Percentiles rank a stretch among this genome's conserved stretches.
phyloP scores from a whole-genome alignment of 495 filamentous ascomycete genomes.

The Podospora australis region DNA sequence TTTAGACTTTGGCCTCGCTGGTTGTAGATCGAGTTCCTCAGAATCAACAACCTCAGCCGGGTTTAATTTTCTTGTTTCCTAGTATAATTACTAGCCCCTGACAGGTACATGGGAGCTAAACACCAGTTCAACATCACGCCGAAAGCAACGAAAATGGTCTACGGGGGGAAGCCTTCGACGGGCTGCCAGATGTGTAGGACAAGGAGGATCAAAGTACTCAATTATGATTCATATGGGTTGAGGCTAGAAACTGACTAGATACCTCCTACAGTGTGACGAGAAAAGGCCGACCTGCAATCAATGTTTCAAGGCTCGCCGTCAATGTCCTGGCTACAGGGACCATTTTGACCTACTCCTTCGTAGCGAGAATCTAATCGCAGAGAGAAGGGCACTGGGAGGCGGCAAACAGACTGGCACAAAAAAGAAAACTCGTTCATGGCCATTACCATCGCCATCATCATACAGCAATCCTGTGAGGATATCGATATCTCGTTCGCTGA shows the following conservation, averaged over 20 bases:
- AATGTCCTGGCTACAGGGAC: conserved; percentile 63
- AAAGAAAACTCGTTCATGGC: too few relatives aligned
- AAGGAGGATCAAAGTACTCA: conserved; percentile 62
- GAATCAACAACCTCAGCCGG: too few relatives aligned
- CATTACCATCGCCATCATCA: not conserved
- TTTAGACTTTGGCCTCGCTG: too few relatives aligned
- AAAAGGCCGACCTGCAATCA: conserved; percentile 61
- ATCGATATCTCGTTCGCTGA: conserved; percentile 13
- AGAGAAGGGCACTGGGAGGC: conserved; percentile 42
- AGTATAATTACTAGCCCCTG: not conserved
- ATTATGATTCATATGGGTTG: conserved; percentile 8
- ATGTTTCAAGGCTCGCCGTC: conserved; percentile 57
- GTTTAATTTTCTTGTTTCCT: too few relatives aligned
- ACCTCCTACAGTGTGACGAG: conserved; percentile 55
- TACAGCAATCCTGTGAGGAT: too few relatives aligned
- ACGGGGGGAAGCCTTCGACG: conserved; percentile 66
- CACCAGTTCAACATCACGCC: too few relatives aligned
- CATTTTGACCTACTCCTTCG: conserved; percentile 64
- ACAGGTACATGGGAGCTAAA: too few relatives aligned
- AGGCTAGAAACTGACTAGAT: not conserved
- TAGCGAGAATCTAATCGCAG: conserved; percentile 57
- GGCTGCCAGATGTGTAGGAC: conserved; percentile 68
- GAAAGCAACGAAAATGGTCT: conserved; percentile 70
- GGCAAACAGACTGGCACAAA: too few relatives aligned
- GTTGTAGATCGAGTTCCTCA: too few relatives aligned